Evolutionary conservation across 1,284 basidiomycete species (phyloP).

Genomic region (Tilletia indica): DNA sequence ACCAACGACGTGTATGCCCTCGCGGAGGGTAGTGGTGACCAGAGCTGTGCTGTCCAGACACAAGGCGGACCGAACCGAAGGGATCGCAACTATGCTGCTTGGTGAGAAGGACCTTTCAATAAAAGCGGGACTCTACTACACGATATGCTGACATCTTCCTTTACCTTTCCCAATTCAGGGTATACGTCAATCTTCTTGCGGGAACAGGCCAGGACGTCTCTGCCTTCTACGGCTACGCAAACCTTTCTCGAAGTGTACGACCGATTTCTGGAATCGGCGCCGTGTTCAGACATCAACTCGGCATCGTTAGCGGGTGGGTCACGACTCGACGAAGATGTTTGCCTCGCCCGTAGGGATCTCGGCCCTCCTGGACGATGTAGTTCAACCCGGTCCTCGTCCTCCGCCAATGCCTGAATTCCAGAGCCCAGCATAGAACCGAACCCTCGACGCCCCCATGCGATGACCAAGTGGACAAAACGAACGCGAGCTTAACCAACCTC

Average conservation of each 20-base stretch:
- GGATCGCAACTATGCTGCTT: conserved; percentile 16
- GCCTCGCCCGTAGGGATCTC: conserved; percentile 8
- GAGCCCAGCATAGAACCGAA: background rate
- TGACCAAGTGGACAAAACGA: too few species aligned
- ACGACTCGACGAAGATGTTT: conserved; percentile 12
- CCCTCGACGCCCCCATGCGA: too few species aligned
- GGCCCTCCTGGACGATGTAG: background rate
- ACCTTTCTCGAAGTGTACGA: background rate
- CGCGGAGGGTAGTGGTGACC: conserved; percentile 1
- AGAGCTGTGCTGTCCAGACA: conserved; percentile 2
- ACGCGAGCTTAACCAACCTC: background rate
- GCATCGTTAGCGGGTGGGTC: conserved; percentile 3
- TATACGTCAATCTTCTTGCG: background rate
- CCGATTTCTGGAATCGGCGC: background rate
- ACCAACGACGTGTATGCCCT: conserved; percentile 5
- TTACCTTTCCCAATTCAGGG: background rate
- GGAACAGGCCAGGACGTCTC: conserved; percentile 8
- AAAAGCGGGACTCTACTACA: too few species aligned
- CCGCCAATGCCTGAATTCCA: background rate
- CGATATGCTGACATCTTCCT: background rate
- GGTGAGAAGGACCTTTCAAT: background rate
- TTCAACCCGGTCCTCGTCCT: conserved; percentile 1
- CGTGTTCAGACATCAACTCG: conserved; percentile 10
- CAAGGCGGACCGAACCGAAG: conserved; percentile 7
- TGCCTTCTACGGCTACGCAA: conserved; percentile 6